These are phyloP conservation scores for Leccinum subtestaceum DNA, from an alignment of 768 basidiomycete genomes.

Conservation along the genomic window DNA sequence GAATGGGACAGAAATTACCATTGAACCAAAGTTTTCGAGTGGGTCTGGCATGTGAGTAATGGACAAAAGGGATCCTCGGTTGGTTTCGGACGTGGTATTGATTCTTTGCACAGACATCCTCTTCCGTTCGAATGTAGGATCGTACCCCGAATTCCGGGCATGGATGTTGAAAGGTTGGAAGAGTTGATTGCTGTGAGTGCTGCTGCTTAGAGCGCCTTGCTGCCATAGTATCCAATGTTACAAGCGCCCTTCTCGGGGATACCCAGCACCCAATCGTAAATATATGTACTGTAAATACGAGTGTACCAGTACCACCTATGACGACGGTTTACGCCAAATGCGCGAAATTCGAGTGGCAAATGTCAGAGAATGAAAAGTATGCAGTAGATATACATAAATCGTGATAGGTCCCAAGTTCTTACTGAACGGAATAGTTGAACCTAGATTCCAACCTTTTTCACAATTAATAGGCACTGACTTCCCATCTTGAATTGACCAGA, in stretches of 20 bases:
- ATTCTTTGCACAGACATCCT: neutral
- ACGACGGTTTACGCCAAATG: neutral
- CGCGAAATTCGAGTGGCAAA: neutral
- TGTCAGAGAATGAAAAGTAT: neutral
- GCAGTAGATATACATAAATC: neutral
- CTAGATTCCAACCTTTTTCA: slow-evolving; percentile 35
- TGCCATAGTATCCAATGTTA: neutral
- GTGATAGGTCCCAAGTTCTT: neutral
- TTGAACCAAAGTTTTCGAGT: neutral
- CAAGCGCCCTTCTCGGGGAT: neutral
- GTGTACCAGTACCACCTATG: neutral
- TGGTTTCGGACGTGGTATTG: neutral
- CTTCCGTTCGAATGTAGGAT: neutral
- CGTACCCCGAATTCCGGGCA: neutral
- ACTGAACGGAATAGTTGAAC: neutral
- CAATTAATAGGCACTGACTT: slow-evolving; percentile 58
- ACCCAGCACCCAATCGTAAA: neutral
- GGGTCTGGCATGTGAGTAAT: neutral
- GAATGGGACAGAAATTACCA: neutral
- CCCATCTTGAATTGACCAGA: slow-evolving; percentile 52
- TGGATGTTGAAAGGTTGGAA: neutral
- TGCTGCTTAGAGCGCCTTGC: neutral
- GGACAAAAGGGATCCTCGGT: neutral
- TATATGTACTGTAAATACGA: neutral
- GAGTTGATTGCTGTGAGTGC: neutral